A percentile compares a stretch with the other conserved stretches of the same genome.
These are phyloP conservation scores for Penicillium sclerotigenum DNA, from an alignment of 2,329 filamentous ascomycete species.

Conservation along the genomic window DNA sequence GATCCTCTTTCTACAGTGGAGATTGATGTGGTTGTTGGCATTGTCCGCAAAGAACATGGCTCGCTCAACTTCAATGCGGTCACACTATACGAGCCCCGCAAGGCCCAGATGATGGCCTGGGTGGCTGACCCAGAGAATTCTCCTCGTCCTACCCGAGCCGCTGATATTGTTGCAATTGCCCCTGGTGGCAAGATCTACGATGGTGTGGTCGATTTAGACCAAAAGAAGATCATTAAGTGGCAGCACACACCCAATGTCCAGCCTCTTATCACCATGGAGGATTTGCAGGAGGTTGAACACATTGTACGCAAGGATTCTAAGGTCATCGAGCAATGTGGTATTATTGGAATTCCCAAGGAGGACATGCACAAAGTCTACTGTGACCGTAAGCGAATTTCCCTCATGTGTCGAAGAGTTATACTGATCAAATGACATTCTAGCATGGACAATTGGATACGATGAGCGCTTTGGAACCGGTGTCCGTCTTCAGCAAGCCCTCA, in stretches of 20 bases:
- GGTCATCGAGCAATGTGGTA: slow-evolving; percentile 84
- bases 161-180: slow-evolving; percentile 79
- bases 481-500: slow-evolving; percentile 84
- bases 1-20: slow-evolving; percentile 72
- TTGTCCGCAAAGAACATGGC: slow-evolving; percentile 67
- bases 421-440: slow-evolving; percentile 34
- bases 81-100: slow-evolving; percentile 78
- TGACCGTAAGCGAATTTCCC: slow-evolving; percentile 58
- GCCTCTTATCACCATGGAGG: slow-evolving; percentile 89
- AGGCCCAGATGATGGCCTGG: slow-evolving; percentile 79
- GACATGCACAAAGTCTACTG: slow-evolving; percentile 97
- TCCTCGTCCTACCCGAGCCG: slow-evolving; percentile 66
- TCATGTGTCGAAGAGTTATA: background rate
- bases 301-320: slow-evolving; percentile 73
- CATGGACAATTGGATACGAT: slow-evolving; percentile 94
- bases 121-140: slow-evolving; percentile 61
- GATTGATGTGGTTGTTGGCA: slow-evolving; percentile 67
- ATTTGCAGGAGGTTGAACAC: slow-evolving; percentile 75
- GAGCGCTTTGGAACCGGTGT: slow-evolving; percentile 77
- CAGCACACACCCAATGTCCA: slow-evolving; percentile 72
- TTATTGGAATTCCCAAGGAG: slow-evolving; percentile 73
- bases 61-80: slow-evolving; percentile 82
- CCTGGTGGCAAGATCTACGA: slow-evolving; percentile 77
- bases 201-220: slow-evolving; percentile 70
- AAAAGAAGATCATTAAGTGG: slow-evolving; percentile 69